These are phyloP conservation scores for Boletus coffeatus DNA, from an alignment of 1,284 basidiomycete genomes.

Conservation along the genomic window DNA sequence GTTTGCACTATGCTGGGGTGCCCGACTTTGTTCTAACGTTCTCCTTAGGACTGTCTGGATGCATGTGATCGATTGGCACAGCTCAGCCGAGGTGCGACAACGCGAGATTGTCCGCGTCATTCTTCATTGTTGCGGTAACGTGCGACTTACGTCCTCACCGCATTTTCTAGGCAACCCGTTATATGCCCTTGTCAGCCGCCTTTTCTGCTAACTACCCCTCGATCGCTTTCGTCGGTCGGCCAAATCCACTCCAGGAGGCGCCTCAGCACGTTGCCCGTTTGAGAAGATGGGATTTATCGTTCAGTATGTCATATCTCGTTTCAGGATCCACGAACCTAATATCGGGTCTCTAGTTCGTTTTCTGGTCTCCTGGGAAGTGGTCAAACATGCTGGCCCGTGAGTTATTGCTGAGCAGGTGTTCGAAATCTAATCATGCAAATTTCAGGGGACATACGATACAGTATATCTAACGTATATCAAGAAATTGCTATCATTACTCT, in stretches of 20 bases:
- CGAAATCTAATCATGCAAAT: background rate
- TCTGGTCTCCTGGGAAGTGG: conserved; percentile 93
- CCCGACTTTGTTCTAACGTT: background rate
- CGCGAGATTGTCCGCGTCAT: conserved; percentile 92
- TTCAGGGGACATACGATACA: conserved; percentile 28
- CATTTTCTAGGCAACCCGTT: conserved; percentile 87
- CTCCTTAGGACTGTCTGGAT: conserved; percentile 83
- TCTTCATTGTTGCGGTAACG: conserved; percentile 90
- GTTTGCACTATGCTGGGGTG: background rate
- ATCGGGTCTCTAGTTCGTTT: conserved; percentile 58
- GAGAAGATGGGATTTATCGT: conserved; percentile 71
- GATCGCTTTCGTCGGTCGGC: conserved; percentile 77
- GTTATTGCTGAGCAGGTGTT: conserved; percentile 29
- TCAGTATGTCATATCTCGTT: conserved; percentile 46
- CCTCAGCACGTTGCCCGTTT: conserved; percentile 77
- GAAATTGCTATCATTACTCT: conserved; percentile 68
- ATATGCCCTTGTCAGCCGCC: conserved; percentile 77
- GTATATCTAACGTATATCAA: conserved; percentile 44
- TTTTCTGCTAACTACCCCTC: conserved; percentile 58
- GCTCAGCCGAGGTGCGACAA: conserved; percentile 84
- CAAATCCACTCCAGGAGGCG: conserved; percentile 81
- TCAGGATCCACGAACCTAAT: conserved; percentile 1
- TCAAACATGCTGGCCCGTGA: conserved; percentile 87
- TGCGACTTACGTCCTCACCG: conserved; percentile 27
- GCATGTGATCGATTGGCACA: conserved; percentile 84